These are phyloP conservation scores for Pichia kudriavzevii DNA, from an alignment of 1,139 yeast species.

Conservation along the genomic window DNA sequence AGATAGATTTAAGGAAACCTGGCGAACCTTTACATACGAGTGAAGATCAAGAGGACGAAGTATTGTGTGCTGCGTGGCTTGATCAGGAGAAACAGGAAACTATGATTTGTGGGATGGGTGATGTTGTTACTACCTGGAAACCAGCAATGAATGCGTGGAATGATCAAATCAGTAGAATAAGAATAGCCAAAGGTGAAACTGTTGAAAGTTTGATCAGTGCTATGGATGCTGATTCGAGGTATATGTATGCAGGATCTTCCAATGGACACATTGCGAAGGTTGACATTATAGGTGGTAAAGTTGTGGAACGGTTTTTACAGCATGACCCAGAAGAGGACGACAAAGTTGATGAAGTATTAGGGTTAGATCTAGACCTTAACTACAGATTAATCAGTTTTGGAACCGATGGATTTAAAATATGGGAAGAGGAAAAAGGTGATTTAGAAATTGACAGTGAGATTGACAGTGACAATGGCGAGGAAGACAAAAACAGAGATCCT, in stretches of 20 bases:
- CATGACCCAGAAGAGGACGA: slow-evolving; percentile 33
- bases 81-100: slow-evolving; percentile 51
- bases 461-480: slow-evolving; percentile 21
- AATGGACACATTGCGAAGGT: slow-evolving; percentile 72
- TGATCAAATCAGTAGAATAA: slow-evolving; percentile 79
- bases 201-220: slow-evolving; percentile 74
- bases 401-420: slow-evolving; percentile 70
- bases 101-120: slow-evolving; percentile 75
- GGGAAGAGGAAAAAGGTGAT: slow-evolving; percentile 38
- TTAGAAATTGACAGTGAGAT: slow-evolving; percentile 25
- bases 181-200: slow-evolving; percentile 63
- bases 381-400: slow-evolving; percentile 77
- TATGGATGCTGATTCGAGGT: slow-evolving; percentile 57
- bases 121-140: slow-evolving; percentile 86
- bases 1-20: slow-evolving; percentile 65
- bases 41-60: slow-evolving; percentile 92
- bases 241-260: slow-evolving; percentile 79
- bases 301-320: slow-evolving; percentile 63
- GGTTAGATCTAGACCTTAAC: slow-evolving; percentile 70
- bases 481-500: slow-evolving; percentile 15
- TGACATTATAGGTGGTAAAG: slow-evolving; percentile 55
- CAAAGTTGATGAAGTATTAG: slow-evolving; percentile 43
- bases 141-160: slow-evolving; percentile 50
- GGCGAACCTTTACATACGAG: slow-evolving; percentile 44
- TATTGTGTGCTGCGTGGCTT: slow-evolving; percentile 64